phyloP scores from a whole-genome alignment of 1,284 basidiomycete genomes.

The Pholiota adiposa region DNA sequence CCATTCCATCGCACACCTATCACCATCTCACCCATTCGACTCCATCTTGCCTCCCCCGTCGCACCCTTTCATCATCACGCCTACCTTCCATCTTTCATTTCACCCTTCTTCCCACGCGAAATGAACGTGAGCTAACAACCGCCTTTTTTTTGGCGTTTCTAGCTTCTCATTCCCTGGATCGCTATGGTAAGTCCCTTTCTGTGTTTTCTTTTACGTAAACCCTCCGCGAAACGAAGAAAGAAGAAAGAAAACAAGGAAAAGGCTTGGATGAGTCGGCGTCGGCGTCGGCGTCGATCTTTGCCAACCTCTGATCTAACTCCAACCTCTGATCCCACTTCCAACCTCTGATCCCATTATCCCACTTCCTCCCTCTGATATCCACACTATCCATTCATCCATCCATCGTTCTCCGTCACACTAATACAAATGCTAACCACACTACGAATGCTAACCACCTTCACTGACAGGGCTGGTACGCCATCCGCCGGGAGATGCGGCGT shows the following conservation, averaged over 20 bases:
- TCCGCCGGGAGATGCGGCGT: conserved; percentile 47
- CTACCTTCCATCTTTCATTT: neutral
- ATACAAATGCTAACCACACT: neutral
- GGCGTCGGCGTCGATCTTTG: too few relatives aligned
- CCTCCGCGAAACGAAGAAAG: too few relatives aligned
- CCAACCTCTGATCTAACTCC: too few relatives aligned
- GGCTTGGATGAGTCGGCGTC: too few relatives aligned
- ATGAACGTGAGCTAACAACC: neutral
- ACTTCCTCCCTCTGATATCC: too few relatives aligned
- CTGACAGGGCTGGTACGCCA: conserved; percentile 60
- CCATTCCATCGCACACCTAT: too few relatives aligned
- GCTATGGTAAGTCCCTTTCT: conserved; percentile 35
- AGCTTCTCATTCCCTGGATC: conserved; percentile 60
- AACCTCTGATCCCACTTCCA: neutral
- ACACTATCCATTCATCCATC: too few relatives aligned
- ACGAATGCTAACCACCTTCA: neutral
- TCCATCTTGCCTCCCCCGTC: too few relatives aligned
- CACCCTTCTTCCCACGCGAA: neutral
- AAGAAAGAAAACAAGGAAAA: too few relatives aligned
- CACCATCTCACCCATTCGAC: too few relatives aligned
- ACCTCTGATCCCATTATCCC: too few relatives aligned
- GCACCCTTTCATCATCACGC: neutral
- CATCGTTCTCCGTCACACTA: too few relatives aligned
- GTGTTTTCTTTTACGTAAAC: neutral
- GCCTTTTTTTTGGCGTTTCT: neutral